A percentile compares a stretch with the other conserved stretches of the same genome.
Conservation (phyloP, 2,329 filamentous ascomycete species). For the Diplodia seriata region DNA sequence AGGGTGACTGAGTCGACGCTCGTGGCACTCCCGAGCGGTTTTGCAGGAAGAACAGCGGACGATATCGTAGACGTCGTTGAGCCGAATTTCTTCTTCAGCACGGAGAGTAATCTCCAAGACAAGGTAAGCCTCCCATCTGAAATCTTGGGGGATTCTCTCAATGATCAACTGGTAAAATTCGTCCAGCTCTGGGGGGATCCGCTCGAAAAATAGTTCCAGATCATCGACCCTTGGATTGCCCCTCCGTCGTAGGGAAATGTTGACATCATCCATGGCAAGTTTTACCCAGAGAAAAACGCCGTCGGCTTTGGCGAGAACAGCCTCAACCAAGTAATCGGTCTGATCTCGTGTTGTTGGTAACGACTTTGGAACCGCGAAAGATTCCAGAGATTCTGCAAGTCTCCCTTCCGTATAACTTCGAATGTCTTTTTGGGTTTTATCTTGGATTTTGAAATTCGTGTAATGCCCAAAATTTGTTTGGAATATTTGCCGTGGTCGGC, state of each 20-base stretch:
- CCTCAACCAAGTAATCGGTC: neutral
- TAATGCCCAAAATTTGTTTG: constrained; percentile 32
- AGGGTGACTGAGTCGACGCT: too few relatives aligned
- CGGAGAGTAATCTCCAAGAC: neutral
- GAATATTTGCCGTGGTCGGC: constrained; percentile 34
- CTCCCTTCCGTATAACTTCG: constrained; percentile 28
- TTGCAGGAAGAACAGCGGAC: neutral
- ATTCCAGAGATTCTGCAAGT: neutral
- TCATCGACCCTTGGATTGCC: too few relatives aligned
- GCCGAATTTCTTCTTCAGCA: neutral
- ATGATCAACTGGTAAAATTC: constrained; percentile 1
- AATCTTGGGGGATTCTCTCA: neutral
- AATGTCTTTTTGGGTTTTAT: constrained; percentile 35
- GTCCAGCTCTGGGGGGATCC: constrained; percentile 1
- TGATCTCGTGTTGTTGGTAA: neutral
- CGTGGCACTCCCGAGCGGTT: neutral
- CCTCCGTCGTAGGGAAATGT: neutral
- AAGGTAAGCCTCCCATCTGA: neutral
- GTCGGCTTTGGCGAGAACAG: neutral
- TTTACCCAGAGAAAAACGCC: constrained; percentile 33
- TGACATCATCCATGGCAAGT: constrained; percentile 24
- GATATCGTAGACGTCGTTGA: neutral
- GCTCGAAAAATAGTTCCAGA: neutral
- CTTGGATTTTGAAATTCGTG: constrained; percentile 32
- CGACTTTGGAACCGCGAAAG: neutral